Base-by-base conservation (phyloP, 345 rosid species). In the Boechera retrofracta region DNA sequence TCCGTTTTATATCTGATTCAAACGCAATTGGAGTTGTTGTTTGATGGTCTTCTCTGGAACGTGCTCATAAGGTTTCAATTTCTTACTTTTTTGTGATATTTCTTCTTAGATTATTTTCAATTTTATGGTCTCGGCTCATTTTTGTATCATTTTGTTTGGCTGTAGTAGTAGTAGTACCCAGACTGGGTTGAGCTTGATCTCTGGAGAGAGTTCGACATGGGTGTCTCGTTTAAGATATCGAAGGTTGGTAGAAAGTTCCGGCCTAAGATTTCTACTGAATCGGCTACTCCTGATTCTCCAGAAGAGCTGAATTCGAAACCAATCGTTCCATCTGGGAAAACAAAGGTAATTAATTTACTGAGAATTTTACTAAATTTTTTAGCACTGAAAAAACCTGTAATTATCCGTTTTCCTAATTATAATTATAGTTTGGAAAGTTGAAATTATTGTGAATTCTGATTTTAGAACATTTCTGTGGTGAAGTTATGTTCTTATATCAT, bases 211-310 rank as follows among this genome's bases (percentile, higher is more conserved):
- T 18, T 29, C 49, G 16, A 1, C 13, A 71, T 62, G 97, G 96
- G 89, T 72, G 80, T 92, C 71, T 87, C 91, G 8, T 92, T 92
- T 72, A 92, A 84, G 86, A 83, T 92, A 56, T 87, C 92, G 1
- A 92, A 86, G 74, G 75, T 72, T 15, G 93, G 96, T 44, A 78
- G 75, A 65, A 87, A 89, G 81, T 92, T 84, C 79, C 82, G 72
- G 36, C 87, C 93, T 1, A 89, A 77, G 79, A 78, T 85, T 57
- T 49, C 80, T 67, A 55, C 83, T 77, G 83, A 72, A 56, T 67
- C 83, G 4, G 82, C 68, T 64, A 69, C 71, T 78, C 82, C 80
- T 41, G 89, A 79, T 28, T 84, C 64, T 32, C 81, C 85, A 0
- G 81, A 82, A 29, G 73, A 80, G 61, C 71, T 83, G 55, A 72